These are phyloP conservation scores for Aspergillus glaucus DNA, from an alignment of 2,329 filamentous ascomycete species.

Conservation along the genomic window DNA sequence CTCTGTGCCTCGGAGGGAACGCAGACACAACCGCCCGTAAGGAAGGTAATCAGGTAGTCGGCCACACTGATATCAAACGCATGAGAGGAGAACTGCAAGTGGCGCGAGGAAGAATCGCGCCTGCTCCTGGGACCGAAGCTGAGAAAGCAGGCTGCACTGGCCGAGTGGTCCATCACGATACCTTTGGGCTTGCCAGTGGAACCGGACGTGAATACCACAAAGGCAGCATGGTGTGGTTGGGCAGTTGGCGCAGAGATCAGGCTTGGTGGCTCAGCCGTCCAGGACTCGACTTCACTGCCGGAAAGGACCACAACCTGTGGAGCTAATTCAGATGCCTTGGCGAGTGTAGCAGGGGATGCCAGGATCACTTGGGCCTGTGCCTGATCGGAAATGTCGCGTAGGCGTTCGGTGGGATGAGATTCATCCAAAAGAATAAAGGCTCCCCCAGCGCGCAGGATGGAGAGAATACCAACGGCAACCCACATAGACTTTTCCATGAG, in stretches of 20 bases:
- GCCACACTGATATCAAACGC: slow-evolving; percentile 45
- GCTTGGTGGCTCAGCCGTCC: too few species aligned
- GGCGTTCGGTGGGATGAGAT: neutral
- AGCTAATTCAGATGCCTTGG: neutral
- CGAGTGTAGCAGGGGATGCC: neutral
- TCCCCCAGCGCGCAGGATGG: neutral
- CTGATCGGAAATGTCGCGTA: neutral
- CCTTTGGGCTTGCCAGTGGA: slow-evolving; percentile 49
- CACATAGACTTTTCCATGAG: neutral
- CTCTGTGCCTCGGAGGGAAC: slow-evolving; percentile 43
- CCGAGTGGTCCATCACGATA: slow-evolving; percentile 51
- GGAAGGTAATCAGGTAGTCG: slow-evolving; percentile 46
- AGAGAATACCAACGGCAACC: neutral
- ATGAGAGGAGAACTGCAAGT: slow-evolving; percentile 47
- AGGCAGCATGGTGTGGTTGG: slow-evolving; percentile 20
- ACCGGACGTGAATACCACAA: slow-evolving; percentile 50
- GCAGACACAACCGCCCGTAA: slow-evolving; percentile 50
- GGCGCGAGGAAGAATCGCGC: too few species aligned
- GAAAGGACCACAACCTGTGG: neutral
- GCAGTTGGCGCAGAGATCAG: neutral
- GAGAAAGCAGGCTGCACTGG: too few species aligned
- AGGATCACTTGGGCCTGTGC: neutral
- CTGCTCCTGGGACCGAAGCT: too few species aligned
- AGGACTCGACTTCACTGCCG: neutral
- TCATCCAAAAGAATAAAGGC: neutral